Evolutionary conservation across 2,329 filamentous ascomycete species (phyloP).

Genomic region (Lachnum nothofagi): DNA sequence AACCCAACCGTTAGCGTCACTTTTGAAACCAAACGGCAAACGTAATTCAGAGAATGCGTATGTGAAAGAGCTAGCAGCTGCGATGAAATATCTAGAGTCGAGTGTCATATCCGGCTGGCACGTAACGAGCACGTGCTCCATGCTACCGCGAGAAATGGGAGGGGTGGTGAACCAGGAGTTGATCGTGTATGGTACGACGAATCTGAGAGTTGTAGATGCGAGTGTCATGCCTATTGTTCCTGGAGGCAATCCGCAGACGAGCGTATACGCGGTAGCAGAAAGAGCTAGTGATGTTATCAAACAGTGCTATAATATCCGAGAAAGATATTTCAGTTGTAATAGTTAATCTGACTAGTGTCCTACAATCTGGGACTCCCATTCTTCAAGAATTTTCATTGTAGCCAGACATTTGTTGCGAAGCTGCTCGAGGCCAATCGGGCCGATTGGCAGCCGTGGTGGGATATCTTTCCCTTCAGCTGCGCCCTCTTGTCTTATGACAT

Average conservation of each 20-base stretch:
- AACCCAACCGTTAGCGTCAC: too few relatives aligned
- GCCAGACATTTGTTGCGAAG: neutral
- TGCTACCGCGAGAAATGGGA: neutral
- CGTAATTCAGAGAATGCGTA: neutral
- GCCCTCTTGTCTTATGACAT: conserved; percentile 34
- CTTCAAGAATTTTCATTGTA: neutral
- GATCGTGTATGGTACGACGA: neutral
- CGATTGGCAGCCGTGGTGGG: conserved; percentile 34
- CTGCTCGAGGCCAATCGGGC: conserved; percentile 7
- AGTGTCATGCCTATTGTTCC: neutral
- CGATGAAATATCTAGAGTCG: too few relatives aligned
- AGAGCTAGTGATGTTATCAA: too few relatives aligned
- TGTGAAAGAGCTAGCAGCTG: neutral
- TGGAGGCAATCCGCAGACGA: neutral
- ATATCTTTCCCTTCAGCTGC: conserved; percentile 30
- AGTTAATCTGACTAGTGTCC: too few relatives aligned
- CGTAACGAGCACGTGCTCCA: neutral
- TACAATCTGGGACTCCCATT: neutral
- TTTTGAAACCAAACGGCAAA: too few relatives aligned
- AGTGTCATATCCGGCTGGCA: neutral
- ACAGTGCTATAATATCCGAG: too few relatives aligned
- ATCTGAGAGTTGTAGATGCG: neutral
- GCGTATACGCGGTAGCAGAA: neutral
- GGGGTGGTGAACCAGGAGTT: neutral
- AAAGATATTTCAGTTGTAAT: too few relatives aligned